A percentile compares a stretch with the other conserved stretches of the same genome.
Evolutionary conservation across 2,329 filamentous ascomycete genomes (phyloP).

Genomic region (Paecilomyces dactylethromorphus): DNA sequence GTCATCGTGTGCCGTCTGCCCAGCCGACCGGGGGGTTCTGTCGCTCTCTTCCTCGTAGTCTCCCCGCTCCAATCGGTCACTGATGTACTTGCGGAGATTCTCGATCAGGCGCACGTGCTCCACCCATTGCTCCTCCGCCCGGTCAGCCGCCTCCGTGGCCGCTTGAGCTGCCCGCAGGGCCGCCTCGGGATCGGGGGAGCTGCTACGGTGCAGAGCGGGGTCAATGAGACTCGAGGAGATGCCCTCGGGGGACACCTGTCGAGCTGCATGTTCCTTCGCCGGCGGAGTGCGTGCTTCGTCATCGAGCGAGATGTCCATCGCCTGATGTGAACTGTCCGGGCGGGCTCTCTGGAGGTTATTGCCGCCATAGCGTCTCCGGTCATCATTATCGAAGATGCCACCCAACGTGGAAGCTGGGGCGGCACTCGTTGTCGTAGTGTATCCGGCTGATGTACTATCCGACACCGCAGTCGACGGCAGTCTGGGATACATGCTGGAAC

Average conservation of each 20-base stretch:
- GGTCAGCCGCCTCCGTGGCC: slow-evolving; percentile 33
- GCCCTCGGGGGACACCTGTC: slow-evolving; percentile 11
- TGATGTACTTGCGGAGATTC: slow-evolving; percentile 51
- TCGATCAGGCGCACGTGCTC: slow-evolving; percentile 61
- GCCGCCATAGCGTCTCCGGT: slow-evolving; percentile 55
- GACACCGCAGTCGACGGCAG: slow-evolving; percentile 55
- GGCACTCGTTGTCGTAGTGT: slow-evolving; percentile 46
- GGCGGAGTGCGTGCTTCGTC: slow-evolving; percentile 27
- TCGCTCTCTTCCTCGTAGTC: slow-evolving; percentile 36
- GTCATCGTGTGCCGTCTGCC: slow-evolving; percentile 12
- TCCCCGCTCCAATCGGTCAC: slow-evolving; percentile 47
- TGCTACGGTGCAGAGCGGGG: slow-evolving; percentile 31
- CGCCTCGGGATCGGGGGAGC: slow-evolving; percentile 23
- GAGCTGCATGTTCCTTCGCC: slow-evolving; percentile 17
- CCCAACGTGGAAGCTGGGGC: slow-evolving; percentile 56
- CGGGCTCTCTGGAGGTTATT: slow-evolving; percentile 53
- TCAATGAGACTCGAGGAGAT: slow-evolving; percentile 36
- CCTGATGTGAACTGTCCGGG: slow-evolving; percentile 28
- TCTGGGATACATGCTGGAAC: slow-evolving; percentile 55
- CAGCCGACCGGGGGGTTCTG: slow-evolving; percentile 12
- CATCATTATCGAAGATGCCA: slow-evolving; percentile 53
- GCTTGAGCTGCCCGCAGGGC: slow-evolving; percentile 29
- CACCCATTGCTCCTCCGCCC: slow-evolving; percentile 52
- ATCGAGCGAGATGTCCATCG: slow-evolving; percentile 31
- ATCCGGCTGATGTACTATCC: slow-evolving; percentile 47